Percentiles rank a stretch among this genome's conserved stretches.
These are phyloP conservation scores for Cenchrus fungigraminus DNA, from an alignment of 176 grass and related monocot species.

Conservation along the genomic window DNA sequence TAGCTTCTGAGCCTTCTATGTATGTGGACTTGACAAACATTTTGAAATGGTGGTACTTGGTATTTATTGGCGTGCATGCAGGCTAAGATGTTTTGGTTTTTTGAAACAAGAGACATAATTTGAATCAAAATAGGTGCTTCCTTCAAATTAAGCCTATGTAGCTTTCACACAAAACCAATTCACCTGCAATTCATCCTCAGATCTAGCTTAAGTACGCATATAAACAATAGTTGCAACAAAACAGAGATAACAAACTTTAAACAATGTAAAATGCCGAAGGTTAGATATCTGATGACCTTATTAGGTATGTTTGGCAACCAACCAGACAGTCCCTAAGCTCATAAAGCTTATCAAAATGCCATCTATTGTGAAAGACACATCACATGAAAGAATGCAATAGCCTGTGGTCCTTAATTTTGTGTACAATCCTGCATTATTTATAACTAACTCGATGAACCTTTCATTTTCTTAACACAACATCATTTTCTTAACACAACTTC, in stretches of 20 bases:
- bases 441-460: not conserved
- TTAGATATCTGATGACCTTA: too few relatives aligned
- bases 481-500: too few relatives aligned
- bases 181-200: not conserved
- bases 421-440: not conserved
- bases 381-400: not conserved
- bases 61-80: not conserved
- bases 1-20: too few relatives aligned
- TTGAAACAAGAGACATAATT: not conserved
- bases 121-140: not conserved
- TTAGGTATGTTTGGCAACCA: too few relatives aligned
- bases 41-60: not conserved
- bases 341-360: not conserved
- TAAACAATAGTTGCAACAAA: not conserved
- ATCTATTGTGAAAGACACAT: not conserved
- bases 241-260: not conserved
- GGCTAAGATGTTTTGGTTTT: not conserved
- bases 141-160: slow-evolving; percentile 5
- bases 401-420: not conserved
- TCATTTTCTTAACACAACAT: not conserved
- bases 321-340: not conserved
- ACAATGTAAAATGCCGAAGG: not conserved
- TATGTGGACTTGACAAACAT: too few relatives aligned
- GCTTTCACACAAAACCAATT: not conserved
- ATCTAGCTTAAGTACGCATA: not conserved